Conservation (phyloP, 2,329 filamentous ascomycete species). For the Pochonia chlamydosporia region DNA sequence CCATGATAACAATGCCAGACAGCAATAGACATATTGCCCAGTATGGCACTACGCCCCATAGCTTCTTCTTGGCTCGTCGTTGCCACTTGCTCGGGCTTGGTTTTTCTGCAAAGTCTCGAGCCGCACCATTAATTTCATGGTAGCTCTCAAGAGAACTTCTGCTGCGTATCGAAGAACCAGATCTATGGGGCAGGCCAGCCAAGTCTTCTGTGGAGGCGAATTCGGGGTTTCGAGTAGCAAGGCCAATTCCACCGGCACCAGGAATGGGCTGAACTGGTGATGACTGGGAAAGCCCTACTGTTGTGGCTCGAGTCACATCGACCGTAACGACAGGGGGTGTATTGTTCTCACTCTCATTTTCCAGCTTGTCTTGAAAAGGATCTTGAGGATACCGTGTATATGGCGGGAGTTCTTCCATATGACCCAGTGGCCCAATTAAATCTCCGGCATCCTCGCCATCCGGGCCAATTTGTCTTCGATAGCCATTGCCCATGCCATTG, state of each 20-base stretch:
- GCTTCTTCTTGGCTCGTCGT: constrained; percentile 43
- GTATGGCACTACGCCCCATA: constrained; percentile 55
- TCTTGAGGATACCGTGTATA: constrained; percentile 88
- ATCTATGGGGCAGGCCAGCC: constrained; percentile 34
- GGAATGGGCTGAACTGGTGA: constrained; percentile 27
- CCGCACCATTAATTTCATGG: constrained; percentile 49
- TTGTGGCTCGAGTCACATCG: not conserved
- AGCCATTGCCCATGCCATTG: constrained; percentile 58
- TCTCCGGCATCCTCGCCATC: constrained; percentile 84
- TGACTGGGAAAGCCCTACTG: not conserved
- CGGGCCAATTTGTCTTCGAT: constrained; percentile 67
- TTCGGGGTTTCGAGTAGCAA: constrained; percentile 57
- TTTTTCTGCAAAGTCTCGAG: constrained; percentile 42
- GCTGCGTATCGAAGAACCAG: constrained; percentile 47
- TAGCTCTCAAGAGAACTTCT: constrained; percentile 36
- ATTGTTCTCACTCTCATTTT: constrained; percentile 13
- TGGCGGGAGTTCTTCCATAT: constrained; percentile 85
- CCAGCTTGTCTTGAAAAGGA: constrained; percentile 41
- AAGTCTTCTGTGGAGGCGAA: constrained; percentile 52
- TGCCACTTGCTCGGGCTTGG: constrained; percentile 45
- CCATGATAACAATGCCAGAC: constrained; percentile 45
- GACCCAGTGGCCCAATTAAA: constrained; percentile 80
- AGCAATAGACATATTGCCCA: constrained; percentile 53
- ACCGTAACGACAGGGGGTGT: not conserved
- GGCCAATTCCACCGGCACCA: constrained; percentile 56